Base-by-base conservation (phyloP, 305 asterid genomes). In the Solanum hybrid region DNA sequence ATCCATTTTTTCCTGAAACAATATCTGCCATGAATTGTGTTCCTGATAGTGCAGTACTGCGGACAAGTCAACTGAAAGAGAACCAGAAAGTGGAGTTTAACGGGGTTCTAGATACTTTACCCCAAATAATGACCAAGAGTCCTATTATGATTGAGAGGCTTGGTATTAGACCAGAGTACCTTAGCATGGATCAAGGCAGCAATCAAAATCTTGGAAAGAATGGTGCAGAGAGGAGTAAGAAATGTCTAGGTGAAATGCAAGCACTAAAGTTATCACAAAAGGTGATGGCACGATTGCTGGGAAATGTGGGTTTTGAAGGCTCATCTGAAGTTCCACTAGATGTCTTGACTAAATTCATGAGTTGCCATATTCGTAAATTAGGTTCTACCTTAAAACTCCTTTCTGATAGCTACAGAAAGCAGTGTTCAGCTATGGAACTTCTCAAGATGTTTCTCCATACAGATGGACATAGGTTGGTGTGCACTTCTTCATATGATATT, bases 131-230 rank as follows among this genome's bases (percentile, higher is more conserved):
- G 93, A 91, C 95, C 82, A 97, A 94, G 93, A 96, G 95, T 89
- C 93, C 97, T 88, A 96, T 97, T 88, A 95, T 97, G 99, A 96
- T 97, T 86, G 99, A 97, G 96, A 94, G 99, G 93, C 98, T 97
- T 86, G 99, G 99, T 89, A 97, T 97, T 92, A 95, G 95, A 90
- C 96, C 99, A 60, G 99, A 97, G 90, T 96, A 95, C 92, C 98
- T 95, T 80, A 96, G 92, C 93, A 95, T 95, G 96, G 98, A 96
- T 91, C 96, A 94, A 77, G 94, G 87, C 36, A 91, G 97, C 88
- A 92, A 90, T 91, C 98, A 93, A 93, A 88, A 89, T 86, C 94
- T 90, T 88, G 98, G 98, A 88, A 96, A 91, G 93, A 92, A 86
- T 90, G 97, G 95, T 77, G 88, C 89, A 91, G 95, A 91, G 90